These are phyloP conservation scores for Moesziomyces parantarcticus DNA, from an alignment of 1,284 basidiomycete genomes.

Conservation along the genomic window DNA sequence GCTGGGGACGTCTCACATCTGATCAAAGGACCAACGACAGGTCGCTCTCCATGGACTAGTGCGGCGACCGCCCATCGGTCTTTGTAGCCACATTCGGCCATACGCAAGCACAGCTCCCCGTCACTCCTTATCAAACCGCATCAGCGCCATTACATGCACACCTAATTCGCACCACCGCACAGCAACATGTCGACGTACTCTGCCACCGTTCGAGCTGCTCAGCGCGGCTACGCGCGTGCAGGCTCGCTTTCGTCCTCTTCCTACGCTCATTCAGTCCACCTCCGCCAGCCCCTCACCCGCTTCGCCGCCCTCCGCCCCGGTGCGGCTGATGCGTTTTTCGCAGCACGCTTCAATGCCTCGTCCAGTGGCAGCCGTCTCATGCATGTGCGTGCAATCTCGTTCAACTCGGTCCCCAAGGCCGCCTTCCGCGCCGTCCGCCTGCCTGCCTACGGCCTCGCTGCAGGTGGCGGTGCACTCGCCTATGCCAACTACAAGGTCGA, in stretches of 20 bases:
- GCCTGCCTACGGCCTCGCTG: conserved; percentile 58
- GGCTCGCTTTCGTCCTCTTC: neutral
- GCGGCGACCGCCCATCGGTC: neutral
- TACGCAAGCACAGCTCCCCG: neutral
- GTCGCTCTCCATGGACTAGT: neutral
- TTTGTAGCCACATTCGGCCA: neutral
- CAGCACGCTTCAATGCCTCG: conserved; percentile 11
- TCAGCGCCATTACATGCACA: neutral
- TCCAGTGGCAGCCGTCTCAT: conserved; percentile 47
- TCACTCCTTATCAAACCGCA: neutral
- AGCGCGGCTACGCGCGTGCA: conserved; percentile 11
- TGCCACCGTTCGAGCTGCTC: conserved; percentile 16
- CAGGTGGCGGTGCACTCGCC: conserved; percentile 61
- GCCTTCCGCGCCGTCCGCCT: conserved; percentile 58
- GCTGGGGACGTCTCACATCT: too few relatives aligned
- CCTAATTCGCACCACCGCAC: neutral
- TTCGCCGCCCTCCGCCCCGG: conserved; percentile 26
- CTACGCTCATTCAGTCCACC: neutral
- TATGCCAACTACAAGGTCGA: conserved; percentile 66
- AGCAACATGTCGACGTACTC: conserved; percentile 23
- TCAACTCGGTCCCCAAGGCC: conserved; percentile 60
- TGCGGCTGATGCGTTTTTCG: conserved; percentile 5
- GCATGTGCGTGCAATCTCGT: conserved; percentile 63
- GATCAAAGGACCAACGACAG: neutral
- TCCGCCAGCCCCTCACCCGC: conserved; percentile 20